Evolutionary conservation across 2,329 filamentous ascomycete species (phyloP), one percentile per base, ranked within the genome.

Genomic region (Gremmenia infestans): DNA sequence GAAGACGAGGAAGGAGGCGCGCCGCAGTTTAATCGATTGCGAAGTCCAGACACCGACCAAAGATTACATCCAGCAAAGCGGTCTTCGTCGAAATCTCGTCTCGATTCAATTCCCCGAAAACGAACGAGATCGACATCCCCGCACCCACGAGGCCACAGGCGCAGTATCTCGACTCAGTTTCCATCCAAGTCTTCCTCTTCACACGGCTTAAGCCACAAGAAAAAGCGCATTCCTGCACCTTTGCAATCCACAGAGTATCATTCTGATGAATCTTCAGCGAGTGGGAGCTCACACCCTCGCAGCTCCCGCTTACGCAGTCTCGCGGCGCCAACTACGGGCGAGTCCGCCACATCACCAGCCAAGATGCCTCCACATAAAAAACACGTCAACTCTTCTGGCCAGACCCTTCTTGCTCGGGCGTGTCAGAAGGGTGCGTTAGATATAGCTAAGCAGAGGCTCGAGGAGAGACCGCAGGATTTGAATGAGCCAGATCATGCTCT

Each of bases 401-500:
- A 95, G 63, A 99, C 94, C 4, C 82, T 88, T 52, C 78, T 99
- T 23, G 91, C 93, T n/a, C 85, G 92, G 62, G 91, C 93, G 28
- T 96, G 91, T 71, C 89, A 92, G 39, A 86, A 87, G 64, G 91
- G 91, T 50, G 90, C 95, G 68, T 81, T 94, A 54, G 89, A 93
- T 1, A 78, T 79, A 9, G 91, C 90, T 15, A 92, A 89, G 70
- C 81, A 83, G 47, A 57, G 64, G 83, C 89, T 60, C 35, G 77
- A 81, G 8, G 89, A 95, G 68, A 83, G 91, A 19, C 91, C 91
- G 0, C 89, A 95, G 60, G 91, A 97, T 71, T 73, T 97, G 53
- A 89, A 99, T 64, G 82, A 92, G 56, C 85, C 89, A 23, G 94
- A 99, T 68, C 95, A 96, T 69, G 94, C 94, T 14, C 90, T 91